phyloP scores from a whole-genome alignment of 2,329 filamentous ascomycete species.

The Trichoderma atrobrunneum region DNA sequence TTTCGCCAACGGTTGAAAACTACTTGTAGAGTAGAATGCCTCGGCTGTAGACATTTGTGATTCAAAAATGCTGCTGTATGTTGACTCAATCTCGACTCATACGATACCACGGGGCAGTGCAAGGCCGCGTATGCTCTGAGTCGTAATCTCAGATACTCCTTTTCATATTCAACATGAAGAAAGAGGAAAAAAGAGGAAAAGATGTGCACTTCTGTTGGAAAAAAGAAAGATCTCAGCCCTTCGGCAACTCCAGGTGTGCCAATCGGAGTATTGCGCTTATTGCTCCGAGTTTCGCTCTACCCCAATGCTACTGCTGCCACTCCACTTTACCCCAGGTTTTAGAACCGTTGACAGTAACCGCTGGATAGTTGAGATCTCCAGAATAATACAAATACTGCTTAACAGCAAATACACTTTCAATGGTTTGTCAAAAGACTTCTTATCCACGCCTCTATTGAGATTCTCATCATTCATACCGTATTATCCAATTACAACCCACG shows the following conservation, averaged over 20 bases:
- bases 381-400: neutral
- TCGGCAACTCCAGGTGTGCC: neutral
- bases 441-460: neutral
- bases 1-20: neutral
- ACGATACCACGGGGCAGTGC: neutral
- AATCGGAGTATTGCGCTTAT: neutral
- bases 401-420: neutral
- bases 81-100: neutral
- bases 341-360: neutral
- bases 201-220: neutral
- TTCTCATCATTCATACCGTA: neutral
- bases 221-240: neutral
- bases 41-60: neutral
- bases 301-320: neutral
- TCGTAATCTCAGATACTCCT: neutral
- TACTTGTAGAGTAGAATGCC: neutral
- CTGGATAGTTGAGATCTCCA: neutral
- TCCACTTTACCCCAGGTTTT: neutral
- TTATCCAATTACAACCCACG: neutral
- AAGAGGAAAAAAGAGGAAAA: neutral
- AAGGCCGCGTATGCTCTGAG: neutral
- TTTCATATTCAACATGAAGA: neutral
- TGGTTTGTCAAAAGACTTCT: neutral
- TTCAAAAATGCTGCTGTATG: neutral
- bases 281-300: neutral